Conservation (phyloP, 2,329 filamentous ascomycete species). For the Fusarium newnesense region DNA sequence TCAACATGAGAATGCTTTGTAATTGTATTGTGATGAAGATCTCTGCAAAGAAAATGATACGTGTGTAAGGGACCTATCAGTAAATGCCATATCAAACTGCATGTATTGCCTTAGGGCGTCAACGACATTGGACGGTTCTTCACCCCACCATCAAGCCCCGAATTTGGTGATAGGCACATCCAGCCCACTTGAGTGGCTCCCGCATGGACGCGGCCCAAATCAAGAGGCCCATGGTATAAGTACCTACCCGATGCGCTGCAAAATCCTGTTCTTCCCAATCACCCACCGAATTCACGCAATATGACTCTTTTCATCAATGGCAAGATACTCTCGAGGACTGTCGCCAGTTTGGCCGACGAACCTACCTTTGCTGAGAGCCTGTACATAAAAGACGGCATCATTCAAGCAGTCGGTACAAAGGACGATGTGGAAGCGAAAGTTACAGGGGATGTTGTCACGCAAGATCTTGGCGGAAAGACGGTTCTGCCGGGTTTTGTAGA, state of each 20-base stretch:
- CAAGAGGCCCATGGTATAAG: slow-evolving; percentile 24
- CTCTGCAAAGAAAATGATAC: neutral
- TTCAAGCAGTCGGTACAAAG: slow-evolving; percentile 49
- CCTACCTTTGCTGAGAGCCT: slow-evolving; percentile 48
- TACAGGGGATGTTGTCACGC: slow-evolving; percentile 11
- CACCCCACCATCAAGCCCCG: slow-evolving; percentile 10
- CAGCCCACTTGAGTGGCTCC: slow-evolving; percentile 29
- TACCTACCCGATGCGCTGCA: neutral
- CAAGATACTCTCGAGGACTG: slow-evolving; percentile 42
- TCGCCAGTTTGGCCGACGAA: slow-evolving; percentile 37
- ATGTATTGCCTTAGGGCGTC: neutral
- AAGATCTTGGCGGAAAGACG: slow-evolving; percentile 48
- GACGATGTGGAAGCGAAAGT: slow-evolving; percentile 41
- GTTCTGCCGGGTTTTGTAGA: slow-evolving; percentile 68
- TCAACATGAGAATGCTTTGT: neutral
- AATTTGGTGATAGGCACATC: slow-evolving; percentile 28
- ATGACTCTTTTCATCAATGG: slow-evolving; percentile 46
- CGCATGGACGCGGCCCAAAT: slow-evolving; percentile 13
- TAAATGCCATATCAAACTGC: slow-evolving; percentile 8
- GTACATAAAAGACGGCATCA: slow-evolving; percentile 49
- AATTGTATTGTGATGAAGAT: neutral
- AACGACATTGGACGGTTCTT: neutral
- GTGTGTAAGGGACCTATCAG: neutral
- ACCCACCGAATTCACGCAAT: neutral
- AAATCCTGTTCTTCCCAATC: neutral